Conservation (phyloP, 1,139 yeast species). For the Fermentozyma sake region DNA sequence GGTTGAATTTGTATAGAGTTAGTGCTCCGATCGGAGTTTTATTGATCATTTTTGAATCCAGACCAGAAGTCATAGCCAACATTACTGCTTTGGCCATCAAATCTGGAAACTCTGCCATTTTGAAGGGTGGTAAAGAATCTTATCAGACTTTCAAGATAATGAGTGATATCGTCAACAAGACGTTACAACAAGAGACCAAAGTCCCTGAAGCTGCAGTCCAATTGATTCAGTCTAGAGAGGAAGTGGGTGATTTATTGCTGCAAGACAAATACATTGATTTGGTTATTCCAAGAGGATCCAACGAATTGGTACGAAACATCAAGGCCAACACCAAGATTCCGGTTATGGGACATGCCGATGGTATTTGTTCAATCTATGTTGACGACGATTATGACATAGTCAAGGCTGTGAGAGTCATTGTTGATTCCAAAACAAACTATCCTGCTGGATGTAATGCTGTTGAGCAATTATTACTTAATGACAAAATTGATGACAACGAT, state of each 20-base stretch:
- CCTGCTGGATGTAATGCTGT: slow-evolving; percentile 99
- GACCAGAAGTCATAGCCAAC: slow-evolving; percentile 98
- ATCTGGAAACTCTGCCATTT: slow-evolving; percentile 91
- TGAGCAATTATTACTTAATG: slow-evolving; percentile 75
- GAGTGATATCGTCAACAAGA: slow-evolving; percentile 64
- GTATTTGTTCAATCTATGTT: slow-evolving; percentile 84
- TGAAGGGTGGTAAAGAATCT: slow-evolving; percentile 97
- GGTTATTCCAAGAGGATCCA: slow-evolving; percentile 96
- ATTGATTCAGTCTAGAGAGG: slow-evolving; percentile 82
- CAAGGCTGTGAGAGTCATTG: slow-evolving; percentile 69
- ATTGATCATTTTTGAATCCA: slow-evolving; percentile 87
- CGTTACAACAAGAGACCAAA: slow-evolving; percentile 52
- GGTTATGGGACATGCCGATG: slow-evolving; percentile 98
- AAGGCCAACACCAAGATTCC: slow-evolving; percentile 89
- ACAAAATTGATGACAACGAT: slow-evolving; percentile 37
- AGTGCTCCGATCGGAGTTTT: slow-evolving; percentile 95
- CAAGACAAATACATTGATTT: slow-evolving; percentile 91
- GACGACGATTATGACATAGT: slow-evolving; percentile 70
- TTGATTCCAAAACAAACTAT: slow-evolving; percentile 91
- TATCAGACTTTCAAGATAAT: slow-evolving; percentile 77
- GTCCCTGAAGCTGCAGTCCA: slow-evolving; percentile 83
- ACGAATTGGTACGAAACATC: slow-evolving; percentile 80
- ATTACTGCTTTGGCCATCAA: slow-evolving; percentile 93
- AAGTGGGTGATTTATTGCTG: slow-evolving; percentile 74
- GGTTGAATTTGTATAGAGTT: slow-evolving; percentile 71